A percentile compares a stretch with the other conserved stretches of the same genome.
These are phyloP conservation scores for Tolypocladium nubicola DNA, from an alignment of 2,329 filamentous ascomycete genomes.

Conservation along the genomic window DNA sequence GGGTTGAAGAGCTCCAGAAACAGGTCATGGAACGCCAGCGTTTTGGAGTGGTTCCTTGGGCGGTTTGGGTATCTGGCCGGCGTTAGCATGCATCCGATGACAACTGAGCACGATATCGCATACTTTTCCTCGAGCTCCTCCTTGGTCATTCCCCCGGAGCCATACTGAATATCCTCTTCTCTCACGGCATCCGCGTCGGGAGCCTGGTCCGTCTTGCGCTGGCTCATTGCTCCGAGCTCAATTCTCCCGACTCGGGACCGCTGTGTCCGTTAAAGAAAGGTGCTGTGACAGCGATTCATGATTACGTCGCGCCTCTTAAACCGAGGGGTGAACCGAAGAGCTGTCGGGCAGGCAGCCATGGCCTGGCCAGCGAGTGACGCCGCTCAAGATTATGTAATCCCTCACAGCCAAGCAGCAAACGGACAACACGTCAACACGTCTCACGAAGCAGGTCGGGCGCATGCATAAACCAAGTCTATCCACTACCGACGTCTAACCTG, in stretches of 20 bases:
- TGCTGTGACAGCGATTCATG: neutral
- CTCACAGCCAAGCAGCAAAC: neutral
- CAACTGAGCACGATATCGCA: neutral
- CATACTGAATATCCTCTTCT: constrained; percentile 44
- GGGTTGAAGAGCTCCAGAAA: constrained; percentile 75
- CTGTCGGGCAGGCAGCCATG: neutral
- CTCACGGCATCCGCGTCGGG: constrained; percentile 30
- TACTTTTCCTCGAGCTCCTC: constrained; percentile 36
- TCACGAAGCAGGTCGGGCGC: neutral
- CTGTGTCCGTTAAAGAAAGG: neutral
- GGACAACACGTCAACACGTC: neutral
- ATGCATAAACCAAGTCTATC: neutral
- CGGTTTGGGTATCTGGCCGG: constrained; percentile 66
- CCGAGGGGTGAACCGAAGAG: neutral
- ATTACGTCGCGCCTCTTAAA: neutral
- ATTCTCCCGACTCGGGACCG: neutral
- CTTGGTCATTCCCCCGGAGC: constrained; percentile 22
- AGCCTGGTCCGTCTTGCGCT: constrained; percentile 2
- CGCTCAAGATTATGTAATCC: neutral
- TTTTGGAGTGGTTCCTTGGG: constrained; percentile 69
- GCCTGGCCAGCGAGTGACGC: neutral
- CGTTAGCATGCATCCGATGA: neutral
- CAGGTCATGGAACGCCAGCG: constrained; percentile 72
- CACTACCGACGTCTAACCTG: neutral
- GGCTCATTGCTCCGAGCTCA: neutral